Conservation (phyloP, 257 asterid species). For the Jasminum sambac region DNA sequence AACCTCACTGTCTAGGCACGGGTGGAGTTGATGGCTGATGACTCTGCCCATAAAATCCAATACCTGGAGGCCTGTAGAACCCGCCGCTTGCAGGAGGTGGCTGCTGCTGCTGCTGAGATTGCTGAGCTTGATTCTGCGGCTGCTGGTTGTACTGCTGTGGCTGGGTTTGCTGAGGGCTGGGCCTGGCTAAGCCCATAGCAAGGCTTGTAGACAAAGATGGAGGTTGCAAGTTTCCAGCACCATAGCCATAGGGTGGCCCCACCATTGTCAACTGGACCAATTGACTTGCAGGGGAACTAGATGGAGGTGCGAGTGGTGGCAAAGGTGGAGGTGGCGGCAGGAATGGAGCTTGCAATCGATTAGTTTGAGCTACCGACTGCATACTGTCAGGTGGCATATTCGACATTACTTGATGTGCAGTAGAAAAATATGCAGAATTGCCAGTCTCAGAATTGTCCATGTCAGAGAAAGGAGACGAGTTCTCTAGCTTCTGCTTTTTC, state of each 20-base stretch:
- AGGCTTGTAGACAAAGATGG: constrained; percentile 43
- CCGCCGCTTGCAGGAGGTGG: constrained; percentile 53
- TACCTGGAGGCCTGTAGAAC: constrained; percentile 71
- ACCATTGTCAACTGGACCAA: constrained; percentile 53
- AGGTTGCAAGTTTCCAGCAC: constrained; percentile 43
- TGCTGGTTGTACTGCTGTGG: constrained; percentile 18
- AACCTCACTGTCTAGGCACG: constrained; percentile 69
- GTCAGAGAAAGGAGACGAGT: constrained; percentile 43
- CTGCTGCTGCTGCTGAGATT: constrained; percentile 37
- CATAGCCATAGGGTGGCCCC: constrained; percentile 54
- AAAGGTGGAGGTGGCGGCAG: constrained; percentile 41
- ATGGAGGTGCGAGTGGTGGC: constrained; percentile 38
- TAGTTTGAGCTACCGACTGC: constrained; percentile 40
- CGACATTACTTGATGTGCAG: constrained; percentile 43
- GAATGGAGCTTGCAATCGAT: constrained; percentile 35
- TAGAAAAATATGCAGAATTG: constrained; percentile 44
- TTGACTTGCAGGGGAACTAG: constrained; percentile 44
- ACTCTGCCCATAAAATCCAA: constrained; percentile 82
- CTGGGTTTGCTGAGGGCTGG: constrained; percentile 42
- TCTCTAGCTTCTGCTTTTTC: constrained; percentile 72
- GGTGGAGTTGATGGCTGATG: constrained; percentile 87
- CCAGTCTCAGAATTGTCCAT: constrained; percentile 46
- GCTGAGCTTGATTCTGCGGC: constrained; percentile 32
- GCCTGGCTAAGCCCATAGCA: constrained; percentile 48
- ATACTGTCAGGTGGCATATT: constrained; percentile 43